A percentile compares a stretch with the other conserved stretches of the same genome.
Evolutionary conservation across 768 basidiomycete species (phyloP).

Genomic region (Xanthoconium stramineum): DNA sequence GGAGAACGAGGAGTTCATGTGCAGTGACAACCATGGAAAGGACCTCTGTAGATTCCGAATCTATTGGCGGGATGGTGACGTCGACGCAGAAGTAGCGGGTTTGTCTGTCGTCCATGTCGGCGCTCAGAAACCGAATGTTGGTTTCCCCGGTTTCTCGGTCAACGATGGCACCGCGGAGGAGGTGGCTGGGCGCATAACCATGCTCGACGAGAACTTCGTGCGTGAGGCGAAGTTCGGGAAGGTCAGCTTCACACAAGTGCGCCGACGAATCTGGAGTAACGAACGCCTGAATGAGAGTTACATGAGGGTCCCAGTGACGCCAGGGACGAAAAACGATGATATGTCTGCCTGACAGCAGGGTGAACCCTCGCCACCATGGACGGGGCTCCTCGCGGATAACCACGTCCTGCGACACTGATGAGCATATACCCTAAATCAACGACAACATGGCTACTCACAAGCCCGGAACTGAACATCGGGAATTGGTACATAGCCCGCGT

Average conservation of each 20-base stretch:
- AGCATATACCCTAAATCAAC: background rate
- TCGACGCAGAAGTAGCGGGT: constrained; percentile 17
- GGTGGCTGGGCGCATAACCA: constrained; percentile 4
- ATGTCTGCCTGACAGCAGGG: constrained; percentile 10
- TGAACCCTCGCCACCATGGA: constrained; percentile 11
- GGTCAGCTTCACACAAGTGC: background rate
- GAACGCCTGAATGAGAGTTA: constrained; percentile 21
- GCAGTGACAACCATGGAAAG: constrained; percentile 12
- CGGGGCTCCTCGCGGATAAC: background rate
- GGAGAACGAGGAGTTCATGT: constrained; percentile 18
- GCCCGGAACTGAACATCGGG: constrained; percentile 9
- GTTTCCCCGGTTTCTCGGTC: constrained; percentile 11
- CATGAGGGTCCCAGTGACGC: background rate
- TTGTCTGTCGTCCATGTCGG: background rate
- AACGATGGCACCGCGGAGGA: constrained; percentile 14
- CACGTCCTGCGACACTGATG: constrained; percentile 3
- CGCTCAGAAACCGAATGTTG: constrained; percentile 12
- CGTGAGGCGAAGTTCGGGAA: constrained; percentile 13
- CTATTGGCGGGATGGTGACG: constrained; percentile 9
- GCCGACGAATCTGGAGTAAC: constrained; percentile 2
- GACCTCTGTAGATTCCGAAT: background rate
- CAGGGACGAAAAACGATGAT: constrained; percentile 17
- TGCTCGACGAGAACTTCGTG: constrained; percentile 14
- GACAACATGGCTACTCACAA: constrained; percentile 9
- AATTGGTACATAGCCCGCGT: constrained; percentile 18